Evolutionary conservation across 257 asterid genomes (phyloP).

Genomic region (Petunia secreta): DNA sequence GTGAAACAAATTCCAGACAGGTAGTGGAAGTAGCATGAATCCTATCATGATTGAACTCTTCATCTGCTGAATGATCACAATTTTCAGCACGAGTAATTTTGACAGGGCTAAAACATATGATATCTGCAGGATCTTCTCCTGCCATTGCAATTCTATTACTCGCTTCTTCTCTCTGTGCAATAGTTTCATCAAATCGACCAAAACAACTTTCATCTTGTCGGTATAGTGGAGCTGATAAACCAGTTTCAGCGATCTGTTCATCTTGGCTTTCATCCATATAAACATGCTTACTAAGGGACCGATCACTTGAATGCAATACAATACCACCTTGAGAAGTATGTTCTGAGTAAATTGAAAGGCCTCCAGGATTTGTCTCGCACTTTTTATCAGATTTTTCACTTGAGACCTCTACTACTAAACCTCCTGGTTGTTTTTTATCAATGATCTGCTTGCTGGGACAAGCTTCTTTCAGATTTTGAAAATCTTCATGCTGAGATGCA

Average conservation of each 20-base stretch:
- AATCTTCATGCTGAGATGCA: conserved; percentile 35
- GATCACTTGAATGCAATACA: conserved; percentile 36
- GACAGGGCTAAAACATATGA: conserved; percentile 28
- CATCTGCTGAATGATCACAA: conserved; percentile 28
- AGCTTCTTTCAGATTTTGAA: conserved; percentile 34
- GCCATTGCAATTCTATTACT: conserved; percentile 25
- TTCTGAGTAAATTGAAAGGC: conserved; percentile 31
- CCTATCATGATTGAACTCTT: conserved; percentile 7
- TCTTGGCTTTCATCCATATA: conserved; percentile 33
- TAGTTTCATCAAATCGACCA: conserved; percentile 32
- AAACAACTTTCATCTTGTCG: conserved; percentile 35
- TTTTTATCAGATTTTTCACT: conserved; percentile 31
- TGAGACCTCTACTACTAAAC: conserved; percentile 38
- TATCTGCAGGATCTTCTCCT: conserved; percentile 29
- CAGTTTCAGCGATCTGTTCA: conserved; percentile 36
- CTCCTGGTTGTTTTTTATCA: conserved; percentile 32
- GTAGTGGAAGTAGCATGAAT: conserved; percentile 25
- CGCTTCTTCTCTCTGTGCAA: conserved; percentile 26
- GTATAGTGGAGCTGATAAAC: conserved; percentile 29
- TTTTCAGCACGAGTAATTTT: conserved; percentile 34
- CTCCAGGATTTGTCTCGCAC: conserved; percentile 30
- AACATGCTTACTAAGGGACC: conserved; percentile 38
- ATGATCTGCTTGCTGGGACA: conserved; percentile 31
- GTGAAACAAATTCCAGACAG: conserved; percentile 29
- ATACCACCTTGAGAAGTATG: conserved; percentile 28